Conservation (phyloP, 768 basidiomycete genomes). For the Leccinum disarticulatum region DNA sequence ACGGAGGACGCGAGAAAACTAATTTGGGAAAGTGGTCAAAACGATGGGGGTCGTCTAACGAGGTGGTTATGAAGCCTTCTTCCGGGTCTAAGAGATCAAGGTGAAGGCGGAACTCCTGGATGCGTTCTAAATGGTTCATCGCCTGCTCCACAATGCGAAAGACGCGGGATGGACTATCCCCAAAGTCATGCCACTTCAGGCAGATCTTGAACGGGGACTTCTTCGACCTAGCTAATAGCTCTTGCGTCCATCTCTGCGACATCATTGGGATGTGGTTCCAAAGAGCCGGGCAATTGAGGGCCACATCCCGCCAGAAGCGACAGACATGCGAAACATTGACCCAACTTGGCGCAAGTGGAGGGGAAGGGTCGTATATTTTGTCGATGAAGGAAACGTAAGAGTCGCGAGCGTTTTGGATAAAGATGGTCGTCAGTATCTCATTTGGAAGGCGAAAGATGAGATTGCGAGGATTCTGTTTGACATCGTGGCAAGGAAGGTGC, state of each 20-base stretch:
- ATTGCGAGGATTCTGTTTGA: not conserved
- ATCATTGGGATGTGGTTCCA: not conserved
- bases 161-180: not conserved
- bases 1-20: not conserved
- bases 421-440: not conserved
- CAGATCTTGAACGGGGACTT: not conserved
- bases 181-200: not conserved
- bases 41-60: not conserved
- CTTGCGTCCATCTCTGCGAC: not conserved
- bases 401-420: not conserved
- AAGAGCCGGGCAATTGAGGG: not conserved
- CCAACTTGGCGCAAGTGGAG: not conserved
- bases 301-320: not conserved
- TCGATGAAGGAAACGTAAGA: not conserved
- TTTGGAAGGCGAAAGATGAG: not conserved
- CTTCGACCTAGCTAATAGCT: not conserved
- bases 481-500: too few relatives aligned
- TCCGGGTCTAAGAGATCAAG: too few relatives aligned
- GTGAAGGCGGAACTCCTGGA: not conserved
- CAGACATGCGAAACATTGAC: not conserved
- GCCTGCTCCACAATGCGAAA: not conserved
- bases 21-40: not conserved
- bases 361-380: not conserved
- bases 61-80: not conserved
- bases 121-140: not conserved